Evolutionary conservation across 2,329 filamentous ascomycete species (phyloP).

Genomic region (Cladophialophora immunda): DNA sequence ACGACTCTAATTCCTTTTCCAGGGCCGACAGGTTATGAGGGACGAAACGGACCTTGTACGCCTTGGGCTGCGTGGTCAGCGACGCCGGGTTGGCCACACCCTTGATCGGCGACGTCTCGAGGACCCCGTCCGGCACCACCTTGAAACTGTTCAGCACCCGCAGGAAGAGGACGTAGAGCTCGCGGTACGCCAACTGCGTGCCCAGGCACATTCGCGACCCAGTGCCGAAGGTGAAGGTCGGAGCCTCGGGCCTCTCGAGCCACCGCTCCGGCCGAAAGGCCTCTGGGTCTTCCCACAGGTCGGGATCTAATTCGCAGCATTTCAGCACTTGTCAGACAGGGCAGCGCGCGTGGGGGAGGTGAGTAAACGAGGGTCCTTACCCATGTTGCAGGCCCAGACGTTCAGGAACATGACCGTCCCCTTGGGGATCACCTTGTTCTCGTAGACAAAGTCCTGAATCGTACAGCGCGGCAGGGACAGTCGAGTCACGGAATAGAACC

Average conservation of each 20-base stretch:
- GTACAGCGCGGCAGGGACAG: slow-evolving; percentile 69
- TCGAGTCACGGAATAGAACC: slow-evolving; percentile 69
- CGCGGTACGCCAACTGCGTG: slow-evolving; percentile 68
- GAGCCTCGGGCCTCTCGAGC: slow-evolving; percentile 69
- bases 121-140: slow-evolving; percentile 57
- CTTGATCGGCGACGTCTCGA: slow-evolving; percentile 62
- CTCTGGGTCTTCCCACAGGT: slow-evolving; percentile 67
- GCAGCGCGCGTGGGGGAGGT: no score
- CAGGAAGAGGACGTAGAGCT: slow-evolving; percentile 71
- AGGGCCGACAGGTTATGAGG: slow-evolving; percentile 53
- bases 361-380: slow-evolving; percentile 8
- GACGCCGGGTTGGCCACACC: slow-evolving; percentile 69
- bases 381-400: slow-evolving; percentile 73
- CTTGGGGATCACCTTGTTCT: slow-evolving; percentile 66
- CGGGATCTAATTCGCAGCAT: slow-evolving; percentile 54
- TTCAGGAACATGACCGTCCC: slow-evolving; percentile 72
- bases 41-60: slow-evolving; percentile 66
- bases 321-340: no score
- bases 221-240: slow-evolving; percentile 71
- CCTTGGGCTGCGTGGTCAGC: slow-evolving; percentile 66
- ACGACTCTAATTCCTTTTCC: slow-evolving; percentile 49
- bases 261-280: slow-evolving; percentile 69
- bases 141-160: slow-evolving; percentile 69
- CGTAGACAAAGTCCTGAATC: slow-evolving; percentile 66
- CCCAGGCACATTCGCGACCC: slow-evolving; percentile 74